Evolutionary conservation across 139 green algal genomes (phyloP).

Genomic region (Asterochloris erici): DNA sequence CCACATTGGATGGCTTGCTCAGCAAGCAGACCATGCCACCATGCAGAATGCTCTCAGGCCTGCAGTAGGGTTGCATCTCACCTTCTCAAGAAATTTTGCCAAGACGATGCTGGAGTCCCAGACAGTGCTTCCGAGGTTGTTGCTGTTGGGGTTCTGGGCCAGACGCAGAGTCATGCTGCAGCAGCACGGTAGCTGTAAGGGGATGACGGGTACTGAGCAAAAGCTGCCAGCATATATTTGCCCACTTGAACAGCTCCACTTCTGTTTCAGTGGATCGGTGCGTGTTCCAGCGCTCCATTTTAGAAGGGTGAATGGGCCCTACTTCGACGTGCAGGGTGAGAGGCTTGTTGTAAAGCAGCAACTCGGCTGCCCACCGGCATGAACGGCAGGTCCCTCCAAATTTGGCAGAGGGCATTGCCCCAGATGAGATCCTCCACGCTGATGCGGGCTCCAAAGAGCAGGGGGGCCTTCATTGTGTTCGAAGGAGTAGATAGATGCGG

Average conservation of each 20-base stretch:
- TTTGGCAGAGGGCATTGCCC: no score
- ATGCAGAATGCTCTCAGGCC: not conserved
- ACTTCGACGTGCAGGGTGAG: no score
- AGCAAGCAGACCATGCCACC: no score
- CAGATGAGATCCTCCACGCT: no score
- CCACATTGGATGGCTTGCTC: no score
- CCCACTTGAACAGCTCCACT: slow-evolving; percentile 13
- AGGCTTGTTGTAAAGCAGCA: no score
- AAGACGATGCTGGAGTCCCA: slow-evolving; percentile 91
- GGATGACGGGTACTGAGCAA: no score
- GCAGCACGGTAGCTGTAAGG: not conserved
- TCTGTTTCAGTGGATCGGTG: slow-evolving; percentile 10
- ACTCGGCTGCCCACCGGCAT: no score
- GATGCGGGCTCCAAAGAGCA: not conserved
- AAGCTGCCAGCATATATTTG: no score
- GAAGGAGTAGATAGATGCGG: slow-evolving; percentile 92
- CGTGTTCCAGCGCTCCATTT: slow-evolving; percentile 10
- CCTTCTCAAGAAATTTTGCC: slow-evolving; percentile 89
- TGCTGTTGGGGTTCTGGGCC: slow-evolving; percentile 71
- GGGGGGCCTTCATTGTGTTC: slow-evolving; percentile 92
- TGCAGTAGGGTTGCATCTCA: slow-evolving; percentile 7
- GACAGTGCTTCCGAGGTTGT: slow-evolving; percentile 87
- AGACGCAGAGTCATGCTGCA: slow-evolving; percentile 53
- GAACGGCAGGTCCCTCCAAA: no score
- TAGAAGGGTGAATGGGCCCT: no score